Percentiles rank a stretch among this genome's conserved stretches.
phyloP scores from a whole-genome alignment of 495 filamentous ascomycete genomes.

The Pyronema omphalodes region DNA sequence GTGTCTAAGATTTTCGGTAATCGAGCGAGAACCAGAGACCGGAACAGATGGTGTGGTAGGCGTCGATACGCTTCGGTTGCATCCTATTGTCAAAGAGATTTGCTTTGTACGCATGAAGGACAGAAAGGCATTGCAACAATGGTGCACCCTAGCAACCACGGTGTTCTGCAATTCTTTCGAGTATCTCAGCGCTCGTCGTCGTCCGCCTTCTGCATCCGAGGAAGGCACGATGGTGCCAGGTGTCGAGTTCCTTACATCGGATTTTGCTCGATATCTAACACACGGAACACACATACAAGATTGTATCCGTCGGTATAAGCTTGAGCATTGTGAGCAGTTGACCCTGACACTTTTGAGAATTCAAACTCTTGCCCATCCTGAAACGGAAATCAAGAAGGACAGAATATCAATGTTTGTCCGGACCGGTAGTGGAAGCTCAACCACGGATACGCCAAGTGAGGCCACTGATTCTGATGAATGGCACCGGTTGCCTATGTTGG shows the following conservation, averaged over 20 bases:
- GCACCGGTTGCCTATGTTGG: not conserved
- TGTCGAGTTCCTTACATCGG: slow-evolving; percentile 38
- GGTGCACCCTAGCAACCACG: slow-evolving; percentile 37
- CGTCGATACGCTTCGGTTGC: slow-evolving; percentile 44
- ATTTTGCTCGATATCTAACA: slow-evolving; percentile 51
- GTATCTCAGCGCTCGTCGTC: slow-evolving; percentile 39
- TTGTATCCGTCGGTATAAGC: slow-evolving; percentile 20
- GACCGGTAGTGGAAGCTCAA: not conserved
- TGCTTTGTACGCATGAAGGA: slow-evolving; percentile 49
- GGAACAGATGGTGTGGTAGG: slow-evolving; percentile 38
- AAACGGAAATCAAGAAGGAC: not conserved
- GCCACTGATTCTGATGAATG: not conserved
- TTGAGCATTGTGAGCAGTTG: not conserved
- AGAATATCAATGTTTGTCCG: slow-evolving; percentile 1
- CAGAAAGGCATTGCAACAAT: slow-evolving; percentile 37
- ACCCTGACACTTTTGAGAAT: not conserved
- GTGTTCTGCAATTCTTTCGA: slow-evolving; percentile 48
- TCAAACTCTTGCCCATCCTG: not conserved
- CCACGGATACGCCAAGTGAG: not conserved
- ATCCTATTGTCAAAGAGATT: slow-evolving; percentile 64
- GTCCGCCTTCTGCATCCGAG: slow-evolving; percentile 26
- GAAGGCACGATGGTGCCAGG: not conserved
- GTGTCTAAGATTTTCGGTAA: slow-evolving; percentile 38
- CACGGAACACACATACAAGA: slow-evolving; percentile 35
- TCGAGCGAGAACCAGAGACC: slow-evolving; percentile 28